phyloP scores from a whole-genome alignment of 768 basidiomycete genomes.

The Daedaleopsis nitida region DNA sequence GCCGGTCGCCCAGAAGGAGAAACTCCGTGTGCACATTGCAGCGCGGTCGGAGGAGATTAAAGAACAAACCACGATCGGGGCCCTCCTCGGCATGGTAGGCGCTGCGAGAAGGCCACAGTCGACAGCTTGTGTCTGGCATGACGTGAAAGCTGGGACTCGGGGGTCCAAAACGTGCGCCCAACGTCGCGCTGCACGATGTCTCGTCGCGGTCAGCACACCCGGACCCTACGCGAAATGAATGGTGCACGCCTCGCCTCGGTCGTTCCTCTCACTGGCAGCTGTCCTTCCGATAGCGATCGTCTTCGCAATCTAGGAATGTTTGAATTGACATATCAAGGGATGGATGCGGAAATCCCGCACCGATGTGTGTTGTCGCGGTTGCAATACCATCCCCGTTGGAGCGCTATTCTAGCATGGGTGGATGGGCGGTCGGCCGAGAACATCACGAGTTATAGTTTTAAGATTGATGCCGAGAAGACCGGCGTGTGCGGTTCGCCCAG shows the following conservation, averaged over 20 bases:
- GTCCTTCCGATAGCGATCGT: constrained; percentile 2
- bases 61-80: not conserved
- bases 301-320: constrained; percentile 21
- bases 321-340: constrained; percentile 16
- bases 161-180: not conserved
- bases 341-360: not conserved
- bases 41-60: not conserved
- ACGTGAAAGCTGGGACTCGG: not conserved
- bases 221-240: not conserved
- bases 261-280: not conserved
- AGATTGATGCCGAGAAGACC: constrained; percentile 1
- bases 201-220: not conserved
- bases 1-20: not conserved
- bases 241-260: not conserved
- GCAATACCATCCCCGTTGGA: not conserved
- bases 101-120: not conserved
- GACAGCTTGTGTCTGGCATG: not conserved
- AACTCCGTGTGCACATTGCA: not conserved
- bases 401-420: not conserved
- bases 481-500: not conserved
- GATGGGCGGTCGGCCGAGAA: not conserved
- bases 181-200: not conserved
- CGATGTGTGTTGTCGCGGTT: not conserved
- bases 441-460: constrained; percentile 9
- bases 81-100: not conserved